Evolutionary conservation across 805 yeast genomes (phyloP), one percentile per base, ranked within the genome.

Genomic region (Zygosaccharomyces pseudorouxii): DNA sequence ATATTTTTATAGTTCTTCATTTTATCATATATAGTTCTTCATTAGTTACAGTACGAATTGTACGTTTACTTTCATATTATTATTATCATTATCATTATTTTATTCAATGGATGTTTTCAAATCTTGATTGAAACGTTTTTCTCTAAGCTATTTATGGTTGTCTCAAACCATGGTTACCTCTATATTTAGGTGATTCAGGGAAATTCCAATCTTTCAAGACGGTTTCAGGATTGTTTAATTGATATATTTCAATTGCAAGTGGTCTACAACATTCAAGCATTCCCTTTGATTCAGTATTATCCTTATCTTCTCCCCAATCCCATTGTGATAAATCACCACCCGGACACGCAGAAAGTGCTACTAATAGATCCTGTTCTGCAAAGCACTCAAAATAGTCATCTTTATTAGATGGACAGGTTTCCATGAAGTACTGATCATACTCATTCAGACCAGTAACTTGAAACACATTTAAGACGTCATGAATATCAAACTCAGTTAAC

Each of bases 371-470:
- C 41, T 77, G 78, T 57, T 82, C 87, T 3, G 86, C 86, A 64
- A 80, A 82, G 60, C 79, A 72, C 63, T 82, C 86, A 56, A 82
- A 80, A 61, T 78, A 80, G 57, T 82, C 87, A 11, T 73, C 78
- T 38, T 69, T 64, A 30, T 73, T 68, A 2, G 86, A 82, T 1
- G 87, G 87, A 53, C 82, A 80, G 1, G 86, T 76, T 59, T 80
- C 86, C 86, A 81, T 81, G 61, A 78, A 81, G 62, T 82, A 82
- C 60, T 79, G 83, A 60, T 81, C 86, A 54, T 78, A 68, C 52
- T 79, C 82, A 54, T 80, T 79, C 54, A 81, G 71, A 0, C 87
- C 87, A 0, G 86, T 81, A 51, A 81, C 79, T 63, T 81, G 87
- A 67, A 82, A 82, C 30, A 82, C 84, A 64, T 82, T 82, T 57